These are phyloP conservation scores for Penicillium sp. DNA, from an alignment of 2,329 filamentous ascomycete genomes.

Conservation along the genomic window DNA sequence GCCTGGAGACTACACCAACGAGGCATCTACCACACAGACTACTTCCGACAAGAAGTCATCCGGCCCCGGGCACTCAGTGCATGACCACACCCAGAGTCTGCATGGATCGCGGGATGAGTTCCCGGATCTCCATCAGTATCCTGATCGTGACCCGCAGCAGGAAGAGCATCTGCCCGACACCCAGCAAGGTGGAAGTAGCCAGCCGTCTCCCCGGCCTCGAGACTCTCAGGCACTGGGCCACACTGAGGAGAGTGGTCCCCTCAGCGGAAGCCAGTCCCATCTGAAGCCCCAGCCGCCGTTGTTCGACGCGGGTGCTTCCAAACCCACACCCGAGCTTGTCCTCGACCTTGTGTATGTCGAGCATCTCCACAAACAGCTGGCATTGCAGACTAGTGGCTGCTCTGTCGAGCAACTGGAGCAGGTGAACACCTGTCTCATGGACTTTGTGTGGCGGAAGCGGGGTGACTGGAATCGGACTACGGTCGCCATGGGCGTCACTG, in stretches of 20 bases:
- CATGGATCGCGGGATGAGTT: constrained; percentile 55
- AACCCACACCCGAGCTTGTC: constrained; percentile 37
- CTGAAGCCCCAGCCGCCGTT: constrained; percentile 47
- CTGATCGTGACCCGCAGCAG: constrained; percentile 59
- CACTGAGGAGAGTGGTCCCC: constrained; percentile 33
- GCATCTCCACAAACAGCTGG: constrained; percentile 67
- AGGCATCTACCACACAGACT: constrained; percentile 85
- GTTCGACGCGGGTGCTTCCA: constrained; percentile 45
- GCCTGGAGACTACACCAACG: constrained; percentile 72
- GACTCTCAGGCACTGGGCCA: constrained; percentile 30
- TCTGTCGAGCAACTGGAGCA: constrained; percentile 95
- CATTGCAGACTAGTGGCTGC: constrained; percentile 73
- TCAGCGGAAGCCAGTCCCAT: constrained; percentile 48
- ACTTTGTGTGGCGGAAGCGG: constrained; percentile 79
- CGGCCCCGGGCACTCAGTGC: constrained; percentile 49
- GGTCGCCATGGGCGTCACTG: constrained; percentile 68
- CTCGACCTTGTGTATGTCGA: constrained; percentile 60
- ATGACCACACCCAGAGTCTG: constrained; percentile 70
- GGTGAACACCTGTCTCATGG: constrained; percentile 88
- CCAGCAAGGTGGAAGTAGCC: constrained; percentile 57
- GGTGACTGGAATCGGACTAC: constrained; percentile 82
- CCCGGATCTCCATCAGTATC: constrained; percentile 60
- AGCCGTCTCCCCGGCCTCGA: constrained; percentile 39
- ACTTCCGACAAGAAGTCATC: constrained; percentile 85
- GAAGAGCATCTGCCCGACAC: constrained; percentile 70